phyloP scores from a whole-genome alignment of 2,329 filamentous ascomycete genomes.

The Verticillium nonalfalfae region DNA sequence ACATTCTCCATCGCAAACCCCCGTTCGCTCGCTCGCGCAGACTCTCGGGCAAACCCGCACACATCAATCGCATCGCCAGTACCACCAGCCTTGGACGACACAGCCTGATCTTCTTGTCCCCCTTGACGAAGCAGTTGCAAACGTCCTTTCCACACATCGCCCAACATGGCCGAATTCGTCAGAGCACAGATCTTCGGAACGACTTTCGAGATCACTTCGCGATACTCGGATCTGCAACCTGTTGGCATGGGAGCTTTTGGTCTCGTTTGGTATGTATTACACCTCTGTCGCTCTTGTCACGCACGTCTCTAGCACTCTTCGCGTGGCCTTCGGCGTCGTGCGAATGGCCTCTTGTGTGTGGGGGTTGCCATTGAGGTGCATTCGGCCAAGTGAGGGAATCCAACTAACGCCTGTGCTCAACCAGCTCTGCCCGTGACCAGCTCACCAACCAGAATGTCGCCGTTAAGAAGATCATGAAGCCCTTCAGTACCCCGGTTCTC shows the following conservation, averaged over 20 bases:
- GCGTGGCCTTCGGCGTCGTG: too few species aligned
- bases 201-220: constrained; percentile 98
- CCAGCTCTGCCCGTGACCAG: constrained; percentile 92
- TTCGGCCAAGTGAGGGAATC: constrained; percentile 10
- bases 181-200: constrained; percentile 99
- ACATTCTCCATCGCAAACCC: neutral
- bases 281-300: constrained; percentile 7
- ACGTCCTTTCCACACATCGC: neutral
- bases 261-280: constrained; percentile 76
- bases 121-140: neutral
- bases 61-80: neutral
- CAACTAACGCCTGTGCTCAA: constrained; percentile 2
- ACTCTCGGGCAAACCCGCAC: neutral
- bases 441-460: constrained; percentile 95
- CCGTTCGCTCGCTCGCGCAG: neutral
- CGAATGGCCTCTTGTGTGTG: too few species aligned
- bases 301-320: neutral
- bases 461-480: constrained; percentile 99
- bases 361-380: neutral
- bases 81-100: neutral
- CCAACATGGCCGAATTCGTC: constrained; percentile 96
- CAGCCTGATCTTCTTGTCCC: neutral
- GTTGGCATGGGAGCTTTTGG: constrained; percentile 99
- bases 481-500: constrained; percentile 97
- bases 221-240: constrained; percentile 94